Base-by-base conservation (phyloP, 2,329 filamentous ascomycete genomes). In the Byssochlamys sp. region DNA sequence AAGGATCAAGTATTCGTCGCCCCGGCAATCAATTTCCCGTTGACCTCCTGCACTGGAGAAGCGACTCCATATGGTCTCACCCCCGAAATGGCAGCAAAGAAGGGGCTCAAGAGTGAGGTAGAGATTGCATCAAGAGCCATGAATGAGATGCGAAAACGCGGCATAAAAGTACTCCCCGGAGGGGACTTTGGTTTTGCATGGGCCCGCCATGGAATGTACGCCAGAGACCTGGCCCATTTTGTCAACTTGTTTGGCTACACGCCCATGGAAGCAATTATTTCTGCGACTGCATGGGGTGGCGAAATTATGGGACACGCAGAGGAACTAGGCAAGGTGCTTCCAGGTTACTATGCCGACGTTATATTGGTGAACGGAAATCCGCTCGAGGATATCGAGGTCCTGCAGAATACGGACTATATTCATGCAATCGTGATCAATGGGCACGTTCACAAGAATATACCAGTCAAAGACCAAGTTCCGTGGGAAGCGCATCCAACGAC, bases 321-420 rank as follows among this genome's bases (percentile, higher is more conserved):
- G 4, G 29, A 31, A 10, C 6, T 31, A 10, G 29, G 29, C 29
- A 31, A 31, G 29, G 29, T 31, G n/a, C 61, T 68, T 33, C 68
- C 69, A 2, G 72, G 75, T 2, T 75, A 73, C 59, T 75, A 68
- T 59, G 75, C 72, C 0, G 74, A 77, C 58, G 71, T 68, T 55
- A 75, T 79, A 48, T 65, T 79, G 12, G 73, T 79, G 4, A 71
- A 78, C 57, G 76, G 77, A 11, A 68, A 78, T 58, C 75, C 74
- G 1, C 52, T 77, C 24, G 67, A 73, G 19, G 66, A 77, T 57
- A 73, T 77, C 48, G 61, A 63, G 11, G 57, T 76, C 4, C 59
- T 77, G 10, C 74, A 77, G 57, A 68, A 77, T 29, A 70, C 73
- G 45, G 66, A 69, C 28, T 73, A 69, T 59, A 57, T 78, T 27